phyloP scores from a whole-genome alignment of 2,329 filamentous ascomycete genomes.

The Exophiala sp. region DNA sequence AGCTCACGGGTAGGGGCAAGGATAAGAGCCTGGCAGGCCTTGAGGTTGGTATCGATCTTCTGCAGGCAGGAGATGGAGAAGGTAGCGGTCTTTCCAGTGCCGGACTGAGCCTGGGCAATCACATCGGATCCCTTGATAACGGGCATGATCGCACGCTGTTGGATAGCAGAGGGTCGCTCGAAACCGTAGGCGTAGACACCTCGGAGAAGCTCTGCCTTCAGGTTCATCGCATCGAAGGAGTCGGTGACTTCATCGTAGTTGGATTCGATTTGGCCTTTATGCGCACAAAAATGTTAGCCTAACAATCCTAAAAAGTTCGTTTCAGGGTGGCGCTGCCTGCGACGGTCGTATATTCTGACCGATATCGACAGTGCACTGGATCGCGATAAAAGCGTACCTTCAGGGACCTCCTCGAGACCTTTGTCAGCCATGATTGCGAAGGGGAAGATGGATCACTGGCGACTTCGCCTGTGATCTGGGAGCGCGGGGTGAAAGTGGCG shows the following conservation, averaged over 20 bases:
- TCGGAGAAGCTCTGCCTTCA: conserved; percentile 95
- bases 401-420: conserved; percentile 96
- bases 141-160: conserved; percentile 99
- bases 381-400: conserved; percentile 63
- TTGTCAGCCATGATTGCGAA: conserved; percentile 98
- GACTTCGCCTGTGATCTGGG: conserved; percentile 66
- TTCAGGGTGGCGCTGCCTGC: neutral
- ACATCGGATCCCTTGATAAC: conserved; percentile 99
- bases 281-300: conserved; percentile 21
- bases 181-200: conserved; percentile 99
- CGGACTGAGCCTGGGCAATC: conserved; percentile 98
- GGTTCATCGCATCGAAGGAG: conserved; percentile 97
- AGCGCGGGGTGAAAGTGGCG: conserved; percentile 26
- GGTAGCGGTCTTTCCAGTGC: conserved; percentile 99
- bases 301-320: conserved; percentile 2
- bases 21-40: conserved; percentile 97
- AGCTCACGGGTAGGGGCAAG: conserved; percentile 97
- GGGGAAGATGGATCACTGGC: conserved; percentile 64
- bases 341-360: neutral
- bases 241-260: conserved; percentile 99
- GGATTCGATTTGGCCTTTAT: conserved; percentile 93
- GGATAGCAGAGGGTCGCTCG: conserved; percentile 98
- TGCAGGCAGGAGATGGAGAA: conserved; percentile 99
- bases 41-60: conserved; percentile 93
- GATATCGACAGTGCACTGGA: neutral